A percentile compares a stretch with the other conserved stretches of the same genome.
Conservation (phyloP, 192 early-diverging fungal species). For the Diversispora epigaea region DNA sequence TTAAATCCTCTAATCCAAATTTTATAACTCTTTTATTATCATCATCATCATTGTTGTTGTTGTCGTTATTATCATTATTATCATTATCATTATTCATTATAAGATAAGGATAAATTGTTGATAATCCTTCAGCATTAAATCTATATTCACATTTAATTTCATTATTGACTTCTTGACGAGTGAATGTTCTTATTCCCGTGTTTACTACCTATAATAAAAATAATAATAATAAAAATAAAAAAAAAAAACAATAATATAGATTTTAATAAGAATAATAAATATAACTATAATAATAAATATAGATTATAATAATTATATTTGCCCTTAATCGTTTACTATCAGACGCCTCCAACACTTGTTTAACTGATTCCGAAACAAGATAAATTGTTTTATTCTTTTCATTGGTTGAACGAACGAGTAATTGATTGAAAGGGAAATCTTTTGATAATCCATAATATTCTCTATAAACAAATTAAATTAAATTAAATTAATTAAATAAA, state of each 20-base stretch:
- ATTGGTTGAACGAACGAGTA: slow-evolving; percentile 84
- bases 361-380: slow-evolving; percentile 81
- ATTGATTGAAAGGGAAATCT: slow-evolving; percentile 76
- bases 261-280: neutral
- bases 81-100: neutral
- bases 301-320: neutral
- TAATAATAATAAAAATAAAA: neutral
- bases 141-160: slow-evolving; percentile 63
- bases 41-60: too few species aligned
- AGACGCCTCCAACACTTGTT: slow-evolving; percentile 61
- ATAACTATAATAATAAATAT: neutral
- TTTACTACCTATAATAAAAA: slow-evolving; percentile 70
- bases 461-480: slow-evolving; percentile 27
- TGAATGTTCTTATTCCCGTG: slow-evolving; percentile 88
- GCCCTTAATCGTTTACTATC: slow-evolving; percentile 64
- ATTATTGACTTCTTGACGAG: slow-evolving; percentile 64
- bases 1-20: slow-evolving; percentile 47
- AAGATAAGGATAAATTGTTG: slow-evolving; percentile 57
- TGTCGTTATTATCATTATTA: too few species aligned
- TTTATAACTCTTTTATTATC: slow-evolving; percentile 47
- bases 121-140: slow-evolving; percentile 65
- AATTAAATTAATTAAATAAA: neutral
- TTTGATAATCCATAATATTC: slow-evolving; percentile 75
- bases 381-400: slow-evolving; percentile 75
- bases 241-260: neutral